Percentiles rank a stretch among this genome's conserved stretches.
phyloP scores from a whole-genome alignment of 2,329 filamentous ascomycete genomes.

The Fulvia fulva region DNA sequence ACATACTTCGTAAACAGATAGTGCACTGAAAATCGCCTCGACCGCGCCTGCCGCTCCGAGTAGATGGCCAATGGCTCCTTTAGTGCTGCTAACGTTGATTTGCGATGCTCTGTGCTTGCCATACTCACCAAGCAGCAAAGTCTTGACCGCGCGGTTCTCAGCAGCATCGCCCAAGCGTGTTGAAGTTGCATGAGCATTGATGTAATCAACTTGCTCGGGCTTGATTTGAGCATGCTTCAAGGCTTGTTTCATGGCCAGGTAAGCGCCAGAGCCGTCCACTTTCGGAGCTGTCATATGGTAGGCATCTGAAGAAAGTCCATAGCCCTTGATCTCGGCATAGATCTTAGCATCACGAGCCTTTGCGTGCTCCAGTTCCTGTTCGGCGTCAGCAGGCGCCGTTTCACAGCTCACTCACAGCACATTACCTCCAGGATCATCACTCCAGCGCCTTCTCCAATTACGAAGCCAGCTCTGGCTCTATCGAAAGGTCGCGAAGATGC shows the following conservation, averaged over 20 bases:
- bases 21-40: constrained; percentile 79
- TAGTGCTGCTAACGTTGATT: constrained; percentile 87
- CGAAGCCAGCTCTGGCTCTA: constrained; percentile 72
- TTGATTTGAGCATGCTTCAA: constrained; percentile 66
- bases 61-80: constrained; percentile 87
- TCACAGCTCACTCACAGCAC: not conserved
- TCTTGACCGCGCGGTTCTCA: constrained; percentile 77
- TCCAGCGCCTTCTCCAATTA: constrained; percentile 87
- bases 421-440: constrained; percentile 74
- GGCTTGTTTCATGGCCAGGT: constrained; percentile 79
- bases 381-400: constrained; percentile 7
- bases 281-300: constrained; percentile 90
- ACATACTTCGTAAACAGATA: constrained; percentile 73
- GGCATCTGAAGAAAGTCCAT: constrained; percentile 86
- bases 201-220: constrained; percentile 74
- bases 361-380: constrained; percentile 77
- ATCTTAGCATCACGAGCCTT: constrained; percentile 72
- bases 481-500: constrained; percentile 86
- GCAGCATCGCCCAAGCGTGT: constrained; percentile 82
- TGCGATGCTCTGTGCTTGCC: constrained; percentile 59
- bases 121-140: constrained; percentile 69
- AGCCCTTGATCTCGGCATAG: constrained; percentile 84
- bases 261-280: constrained; percentile 75
- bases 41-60: constrained; percentile 87
- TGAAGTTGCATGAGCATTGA: constrained; percentile 93